Evolutionary conservation across 345 rosid species (phyloP).

Genomic region (Linum usitatissimum): DNA sequence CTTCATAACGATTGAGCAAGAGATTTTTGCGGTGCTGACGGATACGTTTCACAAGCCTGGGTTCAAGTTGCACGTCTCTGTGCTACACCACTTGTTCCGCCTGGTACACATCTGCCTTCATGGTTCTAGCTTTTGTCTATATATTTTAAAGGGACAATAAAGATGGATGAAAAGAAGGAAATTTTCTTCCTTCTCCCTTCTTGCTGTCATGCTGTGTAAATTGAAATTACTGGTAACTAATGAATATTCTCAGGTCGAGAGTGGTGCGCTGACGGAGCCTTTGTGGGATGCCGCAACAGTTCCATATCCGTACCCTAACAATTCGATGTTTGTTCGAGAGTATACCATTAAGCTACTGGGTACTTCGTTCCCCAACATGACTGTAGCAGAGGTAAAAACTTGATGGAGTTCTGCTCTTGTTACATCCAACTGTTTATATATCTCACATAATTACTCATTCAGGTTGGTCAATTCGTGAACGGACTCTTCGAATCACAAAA

Average conservation of each 20-base stretch:
- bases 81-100: conserved; percentile 80
- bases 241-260: conserved; percentile 51
- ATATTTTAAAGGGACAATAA: background rate
- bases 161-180: background rate
- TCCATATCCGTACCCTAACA: conserved; percentile 62
- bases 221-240: background rate
- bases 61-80: conserved; percentile 89
- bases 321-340: conserved; percentile 72
- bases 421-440: background rate
- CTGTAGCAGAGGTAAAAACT: conserved; percentile 54
- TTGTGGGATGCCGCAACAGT: conserved; percentile 83
- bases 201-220: background rate
- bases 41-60: conserved; percentile 99
- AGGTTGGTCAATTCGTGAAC: conserved; percentile 86
- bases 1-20: conserved; percentile 74
- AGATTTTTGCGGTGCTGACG: conserved; percentile 87
- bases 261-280: conserved; percentile 73
- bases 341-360: conserved; percentile 85
- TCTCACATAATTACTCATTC: conserved; percentile 18
- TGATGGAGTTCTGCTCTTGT: background rate
- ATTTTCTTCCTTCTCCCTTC: background rate
- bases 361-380: conserved; percentile 95
- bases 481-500: conserved; percentile 75
- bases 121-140: background rate
- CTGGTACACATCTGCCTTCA: conserved; percentile 35